Percentiles rank a stretch among this genome's conserved stretches.
Conservation (phyloP, 2,329 filamentous ascomycete species). For the Diplocarpon rosae region DNA sequence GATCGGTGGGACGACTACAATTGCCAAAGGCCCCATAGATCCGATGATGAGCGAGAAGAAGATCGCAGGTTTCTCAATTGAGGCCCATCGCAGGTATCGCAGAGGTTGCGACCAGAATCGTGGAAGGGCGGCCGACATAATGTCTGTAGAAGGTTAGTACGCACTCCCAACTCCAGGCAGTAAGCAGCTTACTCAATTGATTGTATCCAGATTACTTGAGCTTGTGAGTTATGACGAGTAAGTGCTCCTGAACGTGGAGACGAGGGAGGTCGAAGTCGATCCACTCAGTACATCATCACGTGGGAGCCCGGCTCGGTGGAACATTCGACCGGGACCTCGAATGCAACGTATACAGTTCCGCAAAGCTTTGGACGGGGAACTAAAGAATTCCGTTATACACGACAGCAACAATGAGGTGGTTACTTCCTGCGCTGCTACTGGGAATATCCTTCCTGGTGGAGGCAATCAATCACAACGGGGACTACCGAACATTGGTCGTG, state of each 20-base stretch:
- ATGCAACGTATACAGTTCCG: conserved; percentile 28
- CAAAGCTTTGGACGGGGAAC: no score
- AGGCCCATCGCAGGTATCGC: conserved; percentile 79
- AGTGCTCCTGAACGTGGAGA: conserved; percentile 6
- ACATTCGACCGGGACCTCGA: conserved; percentile 1
- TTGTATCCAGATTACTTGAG: neutral
- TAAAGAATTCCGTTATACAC: conserved; percentile 7
- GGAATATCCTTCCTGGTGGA: conserved; percentile 55
- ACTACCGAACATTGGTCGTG: conserved; percentile 66
- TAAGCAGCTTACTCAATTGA: conserved; percentile 28
- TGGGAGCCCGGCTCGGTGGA: conserved; percentile 4
- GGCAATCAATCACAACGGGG: conserved; percentile 69
- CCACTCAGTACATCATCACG: conserved; percentile 6
- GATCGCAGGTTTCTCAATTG: conserved; percentile 78
- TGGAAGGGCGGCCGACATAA: conserved; percentile 54
- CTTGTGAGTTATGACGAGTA: neutral
- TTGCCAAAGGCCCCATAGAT: conserved; percentile 55
- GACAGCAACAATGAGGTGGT: conserved; percentile 54
- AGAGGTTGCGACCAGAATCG: conserved; percentile 77
- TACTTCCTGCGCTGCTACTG: conserved; percentile 59
- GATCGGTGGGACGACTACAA: conserved; percentile 64
- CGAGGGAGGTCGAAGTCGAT: conserved; percentile 8
- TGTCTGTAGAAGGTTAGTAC: conserved; percentile 24
- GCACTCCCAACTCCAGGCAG: neutral
- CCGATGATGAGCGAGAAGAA: conserved; percentile 80